Base-by-base conservation (phyloP, 2,329 filamentous ascomycete genomes). In the Xylariaceae sp. region DNA sequence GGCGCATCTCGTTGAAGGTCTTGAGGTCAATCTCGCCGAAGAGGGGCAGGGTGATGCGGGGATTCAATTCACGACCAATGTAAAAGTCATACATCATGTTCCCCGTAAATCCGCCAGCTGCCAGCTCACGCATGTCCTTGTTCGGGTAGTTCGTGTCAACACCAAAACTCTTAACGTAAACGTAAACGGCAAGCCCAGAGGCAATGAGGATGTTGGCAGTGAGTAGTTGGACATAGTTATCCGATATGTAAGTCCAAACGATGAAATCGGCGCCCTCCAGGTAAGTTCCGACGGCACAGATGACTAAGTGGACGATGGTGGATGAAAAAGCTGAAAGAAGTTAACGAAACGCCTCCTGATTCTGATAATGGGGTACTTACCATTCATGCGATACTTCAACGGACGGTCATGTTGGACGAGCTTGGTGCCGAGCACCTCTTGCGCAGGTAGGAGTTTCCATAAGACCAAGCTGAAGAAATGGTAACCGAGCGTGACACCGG, bases 31-130 rank as follows among this genome's bases (percentile, higher is more conserved):
- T 79, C 65, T 90, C 87, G 58, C 90, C 89, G 61, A 96, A 79
- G 49, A 95, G 71, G 2, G 91, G 91, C 12, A 96, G 74, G 0
- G 80, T 83, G 56, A 95, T 72, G 48, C 91, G 89, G 1, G 92
- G 92, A 73, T 97, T 97, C 60, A 97, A 83, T 72, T 97, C 92
- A 35, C 92, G 89, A 19, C 92, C 92, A 60, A 97, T 96, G 74
- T 91, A 97, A 84, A 91, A 97, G 72, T 97, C 92, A 71, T 97
- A 96, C 37, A 97, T 73, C 60, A 90, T 74, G 70, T 95, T 96
- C 56, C 91, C 92, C 0, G 84, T 85, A 67, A 87, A 81, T 12
- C 91, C 91, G 37, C 91, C 91, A 1, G 83, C 83, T 0, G 91
- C 91, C 6, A 97, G 80, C 69, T 95, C 87, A 43, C 91, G 88